Base-by-base conservation (phyloP, 2,329 filamentous ascomycete genomes). In the Cladosporium austrohemisphaericum region DNA sequence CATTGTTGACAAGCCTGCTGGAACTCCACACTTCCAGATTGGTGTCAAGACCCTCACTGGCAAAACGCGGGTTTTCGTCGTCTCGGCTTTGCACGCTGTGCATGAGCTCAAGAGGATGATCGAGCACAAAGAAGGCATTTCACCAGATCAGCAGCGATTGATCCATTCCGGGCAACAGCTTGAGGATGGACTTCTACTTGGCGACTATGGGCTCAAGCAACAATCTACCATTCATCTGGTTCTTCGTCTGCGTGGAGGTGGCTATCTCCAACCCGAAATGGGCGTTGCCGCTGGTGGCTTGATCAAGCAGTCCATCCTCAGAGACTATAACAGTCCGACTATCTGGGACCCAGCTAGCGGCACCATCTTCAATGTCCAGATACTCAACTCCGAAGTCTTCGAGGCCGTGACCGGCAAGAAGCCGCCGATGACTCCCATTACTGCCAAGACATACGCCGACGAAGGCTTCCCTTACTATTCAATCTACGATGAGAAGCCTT, bases 121-220 rank as follows among this genome's bases (percentile, higher is more conserved):
- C 23, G 88, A 94, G 71, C 91, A 95, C 83, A 96, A 95, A 86
- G 91, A 96, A 80, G 91, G 91, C 65, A 96, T 96, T 62, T 91
- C 91, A 71, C 90, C 91, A 35, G 91, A 96, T 79, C 91, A 96
- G 76, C 91, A 96, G 80, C 91, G 92, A 72, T 78, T 97, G 74
- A 96, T 97, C 83, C 96, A 95, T 76, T 90, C 90, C 68, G 92
- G 91, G 72, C 96, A 95, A 85, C 92, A 96, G 82, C 89, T 96
- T 88, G 89, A 95, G 70, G 90, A 95, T 58, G 88, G 89, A 53
- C 86, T 88, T 41, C 93, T 87, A 16, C 77, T 93, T 0, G 84
- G 81, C 48, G 87, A 93, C 68, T 94, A 94, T 79, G 92, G 92
- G 72, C 93, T 95, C 38, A 87, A 93, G 46, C 52, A 80, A 71